A percentile compares a stretch with the other conserved stretches of the same genome.
Conservation (phyloP, 208 protist genomes). For the Acanthamoeba lenticulata region DNA sequence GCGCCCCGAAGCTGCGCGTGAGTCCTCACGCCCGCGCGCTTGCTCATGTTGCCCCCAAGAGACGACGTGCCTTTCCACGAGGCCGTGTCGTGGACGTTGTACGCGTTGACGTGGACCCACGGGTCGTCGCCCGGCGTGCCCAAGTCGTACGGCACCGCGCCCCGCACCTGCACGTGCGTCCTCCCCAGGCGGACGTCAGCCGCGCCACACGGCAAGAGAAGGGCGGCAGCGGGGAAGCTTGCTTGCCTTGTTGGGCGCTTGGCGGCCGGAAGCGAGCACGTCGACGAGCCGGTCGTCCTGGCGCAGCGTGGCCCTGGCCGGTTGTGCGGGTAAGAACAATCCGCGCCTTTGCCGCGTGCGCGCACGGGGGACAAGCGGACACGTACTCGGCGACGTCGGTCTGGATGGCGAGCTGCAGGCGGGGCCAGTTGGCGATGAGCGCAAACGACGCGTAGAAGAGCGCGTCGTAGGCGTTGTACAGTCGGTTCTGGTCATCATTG, state of each 20-base stretch:
- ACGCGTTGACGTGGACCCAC: conserved; percentile 82
- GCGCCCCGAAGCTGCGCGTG: neutral
- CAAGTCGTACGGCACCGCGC: conserved; percentile 84
- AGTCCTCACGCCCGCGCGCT: no score
- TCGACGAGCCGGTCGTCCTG: conserved; percentile 66
- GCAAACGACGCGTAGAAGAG: conserved; percentile 88
- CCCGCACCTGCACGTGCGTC: neutral
- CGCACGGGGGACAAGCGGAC: neutral
- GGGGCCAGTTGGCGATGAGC: conserved; percentile 82
- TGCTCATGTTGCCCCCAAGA: neutral
- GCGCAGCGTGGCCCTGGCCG: conserved; percentile 53
- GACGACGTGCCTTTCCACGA: conserved; percentile 51
- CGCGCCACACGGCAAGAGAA: neutral
- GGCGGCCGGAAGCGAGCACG: conserved; percentile 54
- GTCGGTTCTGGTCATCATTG: conserved; percentile 79
- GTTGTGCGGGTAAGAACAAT: neutral
- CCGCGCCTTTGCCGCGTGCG: no score
- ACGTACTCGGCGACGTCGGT: conserved; percentile 70
- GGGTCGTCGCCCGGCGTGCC: conserved; percentile 83
- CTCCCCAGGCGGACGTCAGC: neutral
- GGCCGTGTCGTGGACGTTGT: conserved; percentile 85
- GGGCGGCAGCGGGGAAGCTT: neutral
- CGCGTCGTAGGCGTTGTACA: conserved; percentile 89
- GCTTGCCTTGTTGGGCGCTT: conserved; percentile 69
- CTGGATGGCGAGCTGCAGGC: conserved; percentile 80